These are phyloP conservation scores for Aureobasidium sp. DNA, from an alignment of 2,329 filamentous ascomycete genomes.

Conservation along the genomic window DNA sequence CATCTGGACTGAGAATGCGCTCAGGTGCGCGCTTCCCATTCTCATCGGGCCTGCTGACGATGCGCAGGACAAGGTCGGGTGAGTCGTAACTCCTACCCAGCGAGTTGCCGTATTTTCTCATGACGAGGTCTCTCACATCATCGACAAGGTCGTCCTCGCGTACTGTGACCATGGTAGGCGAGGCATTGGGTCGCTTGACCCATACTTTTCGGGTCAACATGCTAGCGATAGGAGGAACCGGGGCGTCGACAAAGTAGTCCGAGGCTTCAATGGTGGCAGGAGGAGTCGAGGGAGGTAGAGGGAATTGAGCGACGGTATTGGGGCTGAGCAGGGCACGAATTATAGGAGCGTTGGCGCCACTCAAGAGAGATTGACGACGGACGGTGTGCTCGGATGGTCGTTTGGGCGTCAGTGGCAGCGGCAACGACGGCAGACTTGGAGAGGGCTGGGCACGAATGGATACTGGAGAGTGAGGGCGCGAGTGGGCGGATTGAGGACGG, in stretches of 20 bases:
- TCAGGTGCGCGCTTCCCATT: slow-evolving; percentile 38
- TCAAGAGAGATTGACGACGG: slow-evolving; percentile 5
- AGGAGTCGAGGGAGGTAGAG: background rate
- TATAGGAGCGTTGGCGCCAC: slow-evolving; percentile 5
- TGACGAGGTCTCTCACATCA: slow-evolving; percentile 84
- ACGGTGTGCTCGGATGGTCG: background rate
- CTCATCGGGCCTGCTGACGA: slow-evolving; percentile 53
- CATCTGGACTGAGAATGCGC: slow-evolving; percentile 74
- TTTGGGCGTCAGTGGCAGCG: background rate
- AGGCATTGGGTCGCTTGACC: slow-evolving; percentile 82
- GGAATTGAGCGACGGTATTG: background rate
- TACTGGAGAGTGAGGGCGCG: background rate
- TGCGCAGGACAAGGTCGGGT: slow-evolving; percentile 76
- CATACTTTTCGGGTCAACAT: slow-evolving; percentile 79
- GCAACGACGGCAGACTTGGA: background rate
- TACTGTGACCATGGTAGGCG: slow-evolving; percentile 79
- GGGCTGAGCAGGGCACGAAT: background rate
- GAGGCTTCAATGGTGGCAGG: slow-evolving; percentile 1
- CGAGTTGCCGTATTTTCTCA: slow-evolving; percentile 90
- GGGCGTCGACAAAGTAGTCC: slow-evolving; percentile 11
- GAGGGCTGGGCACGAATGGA: background rate
- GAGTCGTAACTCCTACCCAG: slow-evolving; percentile 83
- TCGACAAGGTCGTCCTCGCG: slow-evolving; percentile 87
- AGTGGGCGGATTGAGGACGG: background rate
- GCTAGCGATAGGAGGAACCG: slow-evolving; percentile 23